These are phyloP conservation scores for Collariella sp. DNA, from an alignment of 495 filamentous ascomycete species.

Conservation along the genomic window DNA sequence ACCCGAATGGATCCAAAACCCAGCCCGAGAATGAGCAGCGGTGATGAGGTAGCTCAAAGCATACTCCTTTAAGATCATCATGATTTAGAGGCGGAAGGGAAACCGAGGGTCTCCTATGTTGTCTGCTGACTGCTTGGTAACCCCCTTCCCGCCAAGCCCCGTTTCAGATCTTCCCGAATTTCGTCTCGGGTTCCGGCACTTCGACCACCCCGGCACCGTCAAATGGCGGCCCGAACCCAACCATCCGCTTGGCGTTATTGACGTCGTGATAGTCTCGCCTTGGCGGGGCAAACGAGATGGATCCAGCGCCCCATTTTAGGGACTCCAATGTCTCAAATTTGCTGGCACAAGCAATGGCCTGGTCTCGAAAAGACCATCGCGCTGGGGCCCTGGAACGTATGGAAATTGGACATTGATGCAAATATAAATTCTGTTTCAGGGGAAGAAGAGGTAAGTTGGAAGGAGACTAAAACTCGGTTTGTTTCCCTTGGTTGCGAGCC, in stretches of 20 bases:
- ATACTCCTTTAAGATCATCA: no score
- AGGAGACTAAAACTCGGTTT: no score
- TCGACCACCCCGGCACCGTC: not conserved
- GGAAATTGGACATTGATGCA: conserved; percentile 1
- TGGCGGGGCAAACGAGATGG: conserved; percentile 15
- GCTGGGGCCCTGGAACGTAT: not conserved
- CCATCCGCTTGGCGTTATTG: conserved; percentile 16
- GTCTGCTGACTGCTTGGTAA: no score
- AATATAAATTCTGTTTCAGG: no score
- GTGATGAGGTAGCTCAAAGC: no score
- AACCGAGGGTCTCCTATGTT: no score
- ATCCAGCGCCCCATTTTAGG: not conserved
- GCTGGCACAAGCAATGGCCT: not conserved
- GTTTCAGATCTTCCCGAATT: not conserved
- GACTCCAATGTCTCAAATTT: not conserved
- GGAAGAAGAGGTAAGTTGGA: no score
- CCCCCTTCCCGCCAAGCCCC: conserved; percentile 4
- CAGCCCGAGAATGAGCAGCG: no score
- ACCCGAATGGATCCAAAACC: no score
- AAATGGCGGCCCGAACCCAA: not conserved
- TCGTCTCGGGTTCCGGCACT: not conserved
- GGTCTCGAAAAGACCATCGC: not conserved
- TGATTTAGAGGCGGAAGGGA: no score
- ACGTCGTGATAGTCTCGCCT: conserved; percentile 13
- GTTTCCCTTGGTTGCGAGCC: no score